Base-by-base conservation (phyloP, 2,329 filamentous ascomycete species). In the Penicillium aurantiogriseum region DNA sequence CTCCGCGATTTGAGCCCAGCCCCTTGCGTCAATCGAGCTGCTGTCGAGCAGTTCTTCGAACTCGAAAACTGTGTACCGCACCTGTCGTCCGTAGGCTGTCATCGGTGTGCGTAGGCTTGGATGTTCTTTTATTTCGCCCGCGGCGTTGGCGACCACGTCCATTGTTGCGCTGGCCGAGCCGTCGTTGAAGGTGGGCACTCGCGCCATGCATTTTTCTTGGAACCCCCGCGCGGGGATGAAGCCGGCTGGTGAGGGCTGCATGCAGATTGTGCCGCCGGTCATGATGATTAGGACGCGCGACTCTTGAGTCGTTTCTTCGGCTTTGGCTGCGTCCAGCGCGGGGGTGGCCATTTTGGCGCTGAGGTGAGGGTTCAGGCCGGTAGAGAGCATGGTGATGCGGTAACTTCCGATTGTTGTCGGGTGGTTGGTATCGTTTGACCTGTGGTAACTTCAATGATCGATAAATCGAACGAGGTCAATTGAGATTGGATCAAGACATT, bases 241-340 rank as follows among this genome's bases (percentile, higher is more conserved):
- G 1, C 92, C 92, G 64, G 91, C 85, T 9, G 84, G 83, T 10
- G 91, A 91, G 54, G 87, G 88, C 70, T 88, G 86, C 92, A 97
- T 96, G 77, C 91, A 96, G 68, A 96, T 96, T n/a, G 76, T 77
- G 54, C 73, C 77, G 71, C 90, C 92, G 13, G 92, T 96, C 79
- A 95, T 93, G 74, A 96, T 90, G 68, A 96, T 89, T 63, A 97
- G 81, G 13, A 97, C 89, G 57, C 90, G 83, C 25, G 90, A 91
- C 73, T 95, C 91, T 11, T 88, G 88, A 13, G 70, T 54, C n/a
- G 63, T 27, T 49, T 63, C 62, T 21, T 69, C 69, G 17, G 59
- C 44, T 48, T 63, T 62, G 40, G 56, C 54, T 33, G 67, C 61
- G 27, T 56, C 60, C 63, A 65, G 45, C 45, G 64, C 62, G 17